phyloP scores from a whole-genome alignment of 139 green algal genomes.

The Medakamo hakoo region DNA sequence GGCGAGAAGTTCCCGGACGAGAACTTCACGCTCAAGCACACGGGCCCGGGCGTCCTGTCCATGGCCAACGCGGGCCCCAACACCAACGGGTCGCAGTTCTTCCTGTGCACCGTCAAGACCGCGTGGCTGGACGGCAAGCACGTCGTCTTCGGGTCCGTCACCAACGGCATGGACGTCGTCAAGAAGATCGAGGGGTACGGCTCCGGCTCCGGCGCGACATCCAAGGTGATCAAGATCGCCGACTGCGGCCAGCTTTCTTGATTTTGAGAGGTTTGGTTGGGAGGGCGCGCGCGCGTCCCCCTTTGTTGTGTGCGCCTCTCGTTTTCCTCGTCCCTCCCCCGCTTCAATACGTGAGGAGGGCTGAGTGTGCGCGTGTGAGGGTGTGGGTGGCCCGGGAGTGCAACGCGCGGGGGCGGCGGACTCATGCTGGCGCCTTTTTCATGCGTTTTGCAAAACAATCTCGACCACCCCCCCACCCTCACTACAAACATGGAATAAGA shows the following conservation, averaged over 20 bases:
- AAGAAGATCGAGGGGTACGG: conserved; percentile 41
- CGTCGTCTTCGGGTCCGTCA: conserved; percentile 44
- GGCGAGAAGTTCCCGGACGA: conserved; percentile 62
- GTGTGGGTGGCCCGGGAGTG: no score
- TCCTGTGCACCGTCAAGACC: conserved; percentile 55
- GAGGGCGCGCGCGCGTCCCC: no score
- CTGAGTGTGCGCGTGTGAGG: no score
- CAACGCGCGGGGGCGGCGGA: no score
- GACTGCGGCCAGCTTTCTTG: conserved; percentile 56
- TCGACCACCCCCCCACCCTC: no score
- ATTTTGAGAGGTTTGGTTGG: no score
- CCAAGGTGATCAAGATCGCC: conserved; percentile 39
- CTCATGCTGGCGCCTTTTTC: no score
- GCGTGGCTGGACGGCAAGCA: conserved; percentile 66
- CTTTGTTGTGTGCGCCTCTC: no score
- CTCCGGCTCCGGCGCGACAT: conserved; percentile 20
- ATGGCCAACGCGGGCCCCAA: conserved; percentile 60
- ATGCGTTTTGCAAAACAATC: no score
- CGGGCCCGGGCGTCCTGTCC: conserved; percentile 35
- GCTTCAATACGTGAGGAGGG: no score
- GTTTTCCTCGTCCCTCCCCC: no score
- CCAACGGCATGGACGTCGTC: conserved; percentile 55
- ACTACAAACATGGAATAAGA: no score
- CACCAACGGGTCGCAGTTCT: conserved; percentile 65
- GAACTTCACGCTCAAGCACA: conserved; percentile 72